Base-by-base conservation (phyloP, 169 alveolate species). In the Cryptosporidium ubiquitum region DNA sequence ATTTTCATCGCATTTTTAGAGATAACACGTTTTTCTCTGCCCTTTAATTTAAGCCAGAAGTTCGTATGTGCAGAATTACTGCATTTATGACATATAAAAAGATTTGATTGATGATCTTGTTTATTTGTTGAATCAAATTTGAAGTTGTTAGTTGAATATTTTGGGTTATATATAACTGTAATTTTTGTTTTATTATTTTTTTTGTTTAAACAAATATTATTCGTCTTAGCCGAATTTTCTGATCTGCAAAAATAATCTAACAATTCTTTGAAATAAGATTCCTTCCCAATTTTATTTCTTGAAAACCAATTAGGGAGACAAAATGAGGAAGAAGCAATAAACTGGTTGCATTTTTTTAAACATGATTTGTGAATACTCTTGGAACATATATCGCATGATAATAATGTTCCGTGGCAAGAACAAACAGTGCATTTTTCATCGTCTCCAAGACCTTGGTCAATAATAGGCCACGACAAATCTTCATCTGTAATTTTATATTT, bases 381-480 rank as follows among this genome's bases (percentile, higher is more conserved):
- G 26, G 44, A 37, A 39, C 89, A 79, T 40, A 42, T 79, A 42
- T 79, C 89, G 37, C 89, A 79, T 39, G 89, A 79, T 1, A 42
- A 61, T 26, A 79, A 66, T 40, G 75, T 79, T 40, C 89, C 89
- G 26, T 79, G 89, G 20, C 23, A 40, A 61, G 16, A 79, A 58
- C 89, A 79, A 26, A 79, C 89, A 40, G 37, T 61, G 58, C 89
- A 79, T 20, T 79, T 79, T 40, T 79, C 89, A 47, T 79, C 89
- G 61, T 79, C 75, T 23, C 89, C 89, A 60, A 79, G 55, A n/a
- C 89, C 89, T 42, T 61, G 74, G 68, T 79, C 89, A 42, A 79
- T 79, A 20, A 79, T 58, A 5, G 89, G 74, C 89, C 89, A 79
- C 3, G 75, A 20, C 3, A 79, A 79, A 14, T 79, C 89, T 64